Base-by-base conservation (phyloP, 371 early-diverging fungal species). In the Mucor irregularis region DNA sequence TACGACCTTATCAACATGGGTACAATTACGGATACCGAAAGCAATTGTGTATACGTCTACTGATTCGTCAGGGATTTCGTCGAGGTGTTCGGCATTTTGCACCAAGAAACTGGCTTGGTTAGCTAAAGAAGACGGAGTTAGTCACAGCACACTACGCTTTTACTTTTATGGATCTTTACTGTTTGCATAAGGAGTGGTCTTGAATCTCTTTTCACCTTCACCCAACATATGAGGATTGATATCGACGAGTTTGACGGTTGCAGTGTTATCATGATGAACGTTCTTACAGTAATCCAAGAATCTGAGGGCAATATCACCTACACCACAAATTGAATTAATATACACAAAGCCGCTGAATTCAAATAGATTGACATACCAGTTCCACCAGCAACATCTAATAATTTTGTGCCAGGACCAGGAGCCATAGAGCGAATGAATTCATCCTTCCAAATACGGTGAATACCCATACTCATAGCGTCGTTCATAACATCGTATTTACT, bases 361-460 rank as follows among this genome's bases (percentile, higher is more conserved):
- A n/a, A n/a, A n/a, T n/a, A n/a, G n/a, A n/a, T n/a, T n/a, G n/a
- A n/a, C 35, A 43, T 69, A 86, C 90, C 97, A n/a, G 98, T 97
- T 39, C 98, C 98, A 19, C 98, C 98, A 34, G 98, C 98, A 26
- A 98, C 98, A 71, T 98, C 98, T 28, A 98, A 71, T 8, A 98
- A 80, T 52, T 84, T 88, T 28, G 95, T 94, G 9, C 87, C 87
- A 4, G 88, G 90, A 5, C 85, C 80, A 7, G 98, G 97, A 4
- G 92, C 88, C 80, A 97, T 81, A 8, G 73, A 78, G 24, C 86
- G 82, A 58, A 97, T 90, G 59, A 93, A 91, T 61, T 92, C 87
- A 64, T 94, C 93, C 66, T 97, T 97, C 98, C 98, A 97, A 31
- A 94, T 68, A 49, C 97, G 84, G 66, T 97, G 97, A 24, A 97